phyloP scores from a whole-genome alignment of 1,139 yeast species.

The Blastobotrys niveus region DNA sequence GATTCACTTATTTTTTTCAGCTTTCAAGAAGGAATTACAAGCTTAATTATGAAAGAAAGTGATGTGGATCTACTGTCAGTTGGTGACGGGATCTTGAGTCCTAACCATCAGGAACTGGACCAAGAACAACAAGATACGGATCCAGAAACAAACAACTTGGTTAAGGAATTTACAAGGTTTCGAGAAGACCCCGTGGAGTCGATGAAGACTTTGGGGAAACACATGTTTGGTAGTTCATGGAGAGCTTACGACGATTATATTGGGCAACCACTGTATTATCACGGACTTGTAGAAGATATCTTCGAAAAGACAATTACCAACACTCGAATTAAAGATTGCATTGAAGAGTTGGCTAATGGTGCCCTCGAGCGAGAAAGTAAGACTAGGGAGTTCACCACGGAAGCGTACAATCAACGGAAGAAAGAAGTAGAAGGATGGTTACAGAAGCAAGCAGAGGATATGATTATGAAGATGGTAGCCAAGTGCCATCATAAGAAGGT shows the following conservation, averaged over 20 bases:
- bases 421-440: slow-evolving; percentile 32
- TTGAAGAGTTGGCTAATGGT: slow-evolving; percentile 31
- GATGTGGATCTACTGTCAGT: too few species aligned
- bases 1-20: too few species aligned
- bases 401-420: slow-evolving; percentile 25
- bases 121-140: slow-evolving; percentile 5
- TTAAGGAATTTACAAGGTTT: slow-evolving; percentile 30
- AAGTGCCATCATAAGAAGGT: slow-evolving; percentile 32
- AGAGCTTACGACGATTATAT: slow-evolving; percentile 37
- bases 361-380: slow-evolving; percentile 31
- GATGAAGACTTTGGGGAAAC: slow-evolving; percentile 30
- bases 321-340: slow-evolving; percentile 29
- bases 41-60: too few species aligned
- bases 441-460: slow-evolving; percentile 28
- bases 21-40: too few species aligned
- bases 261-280: slow-evolving; percentile 36
- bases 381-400: slow-evolving; percentile 20
- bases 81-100: slow-evolving; percentile 1
- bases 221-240: slow-evolving; percentile 35
- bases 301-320: slow-evolving; percentile 30
- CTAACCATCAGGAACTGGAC: not conserved
- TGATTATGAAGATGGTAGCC: slow-evolving; percentile 35
- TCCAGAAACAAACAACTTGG: slow-evolving; percentile 20
- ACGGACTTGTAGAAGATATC: slow-evolving; percentile 33
- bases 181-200: slow-evolving; percentile 35